Base-by-base conservation (phyloP, 495 filamentous ascomycete species). In the Penicillium riverlandense region DNA sequence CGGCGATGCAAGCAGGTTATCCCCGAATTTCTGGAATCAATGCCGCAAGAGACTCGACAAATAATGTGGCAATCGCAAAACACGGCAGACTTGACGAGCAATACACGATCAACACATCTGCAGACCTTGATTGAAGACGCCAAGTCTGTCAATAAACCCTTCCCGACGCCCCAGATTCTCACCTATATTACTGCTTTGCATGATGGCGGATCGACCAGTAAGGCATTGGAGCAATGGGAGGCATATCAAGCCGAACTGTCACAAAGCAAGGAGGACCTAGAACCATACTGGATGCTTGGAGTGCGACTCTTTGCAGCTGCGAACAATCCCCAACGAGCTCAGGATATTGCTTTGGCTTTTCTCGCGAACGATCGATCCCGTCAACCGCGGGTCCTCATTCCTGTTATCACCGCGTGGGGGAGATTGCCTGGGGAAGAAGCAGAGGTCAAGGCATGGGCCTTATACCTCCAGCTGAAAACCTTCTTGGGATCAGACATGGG, bases 211-310 rank as follows among this genome's bases (percentile, higher is more conserved):
- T 75, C 77, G 49, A 66, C 72, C 36, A 70, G 67, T 1, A 62
- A 76, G 48, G 85, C 86, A 7, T 65, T 87, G 31, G 71, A 78
- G 32, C 64, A 79, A 11, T 88, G 84, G 83, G 73, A 84, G 60
- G 71, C 74, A 43, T 71, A 76, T 29, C 72, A 74, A 35, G 53
- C 59, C 6, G 70, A 70, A 1, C 64, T 84, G 27, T 76, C 74
- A 8, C 59, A 75, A 13, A 69, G 69, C 27, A 70, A 74, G 34
- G 71, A 78, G 35, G 62, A 71, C 30, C 46, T 65, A 22, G 69
- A 74, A 52, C 62, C 69, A 22, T 88, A 84, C 53, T 85, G 75
- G 74, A 75, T 77, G 54, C 74, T 88, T 14, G 86, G 86, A 8
- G 73, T 86, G 13, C 76, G 75, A 32, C 79, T 91, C 62, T 82